These are phyloP conservation scores for Talaromyces stipitatus DNA, from an alignment of 495 filamentous ascomycete genomes.

Conservation along the genomic window DNA sequence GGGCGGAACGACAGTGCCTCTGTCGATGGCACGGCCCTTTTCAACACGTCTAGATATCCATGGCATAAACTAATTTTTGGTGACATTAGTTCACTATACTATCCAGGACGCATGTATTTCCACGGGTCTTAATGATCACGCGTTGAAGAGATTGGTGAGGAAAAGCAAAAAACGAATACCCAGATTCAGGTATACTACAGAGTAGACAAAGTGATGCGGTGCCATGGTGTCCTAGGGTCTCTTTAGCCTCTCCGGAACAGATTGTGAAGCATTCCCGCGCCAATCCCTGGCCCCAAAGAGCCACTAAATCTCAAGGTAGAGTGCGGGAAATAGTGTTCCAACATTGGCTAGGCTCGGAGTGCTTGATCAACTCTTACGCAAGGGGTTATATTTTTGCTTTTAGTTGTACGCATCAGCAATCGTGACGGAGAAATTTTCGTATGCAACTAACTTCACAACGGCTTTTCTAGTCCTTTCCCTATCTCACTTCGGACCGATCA, in stretches of 20 bases:
- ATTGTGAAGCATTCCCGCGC: neutral
- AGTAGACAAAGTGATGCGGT: neutral
- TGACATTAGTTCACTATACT: neutral
- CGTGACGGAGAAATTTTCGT: neutral
- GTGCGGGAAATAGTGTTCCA: too few species aligned
- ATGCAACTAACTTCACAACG: neutral
- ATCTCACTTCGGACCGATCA: neutral
- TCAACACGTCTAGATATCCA: neutral
- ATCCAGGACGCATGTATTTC: neutral
- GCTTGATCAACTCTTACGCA: too few species aligned
- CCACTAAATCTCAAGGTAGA: neutral
- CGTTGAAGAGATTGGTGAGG: neutral
- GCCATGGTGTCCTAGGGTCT: neutral
- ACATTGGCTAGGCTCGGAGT: too few species aligned
- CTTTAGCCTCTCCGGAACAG: neutral
- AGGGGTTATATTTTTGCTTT: too few species aligned
- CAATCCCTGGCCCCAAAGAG: neutral
- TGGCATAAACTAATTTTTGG: neutral
- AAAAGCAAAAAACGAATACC: neutral
- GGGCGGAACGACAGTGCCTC: neutral
- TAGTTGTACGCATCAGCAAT: neutral
- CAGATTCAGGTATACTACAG: neutral
- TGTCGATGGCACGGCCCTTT: neutral
- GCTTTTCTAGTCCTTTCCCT: neutral
- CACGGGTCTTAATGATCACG: neutral